Evolutionary conservation across 1,139 yeast genomes (phyloP).

Genomic region (Candida tetrigidarum): DNA sequence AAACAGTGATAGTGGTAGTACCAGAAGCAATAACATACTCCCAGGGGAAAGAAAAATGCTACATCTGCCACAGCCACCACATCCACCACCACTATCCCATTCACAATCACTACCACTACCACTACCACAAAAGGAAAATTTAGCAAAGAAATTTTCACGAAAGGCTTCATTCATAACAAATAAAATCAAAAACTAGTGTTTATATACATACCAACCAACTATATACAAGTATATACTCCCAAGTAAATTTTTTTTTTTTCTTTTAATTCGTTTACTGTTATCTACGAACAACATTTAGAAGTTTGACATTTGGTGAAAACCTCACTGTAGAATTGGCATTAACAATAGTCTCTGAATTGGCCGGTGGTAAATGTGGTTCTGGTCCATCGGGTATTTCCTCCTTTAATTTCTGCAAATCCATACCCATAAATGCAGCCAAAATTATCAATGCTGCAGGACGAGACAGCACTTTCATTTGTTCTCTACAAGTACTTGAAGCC

Average conservation of each 20-base stretch:
- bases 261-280: too few species aligned
- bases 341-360: slow-evolving; percentile 68
- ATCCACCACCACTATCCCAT: neutral
- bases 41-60: neutral
- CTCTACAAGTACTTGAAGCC: slow-evolving; percentile 79
- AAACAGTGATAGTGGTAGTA: slow-evolving; percentile 12
- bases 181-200: slow-evolving; percentile 21
- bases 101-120: too few species aligned
- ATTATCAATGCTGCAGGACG: slow-evolving; percentile 86
- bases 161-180: slow-evolving; percentile 36
- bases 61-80: slow-evolving; percentile 12
- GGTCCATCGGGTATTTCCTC: slow-evolving; percentile 72
- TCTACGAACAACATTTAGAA: slow-evolving; percentile 42
- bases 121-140: slow-evolving; percentile 25
- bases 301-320: slow-evolving; percentile 61
- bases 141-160: slow-evolving; percentile 34
- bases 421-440: slow-evolving; percentile 54
- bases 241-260: too few species aligned
- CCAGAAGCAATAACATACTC: neutral
- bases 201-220: too few species aligned
- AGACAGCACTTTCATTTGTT: slow-evolving; percentile 79
- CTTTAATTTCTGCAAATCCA: slow-evolving; percentile 44
- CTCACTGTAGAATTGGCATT: slow-evolving; percentile 56
- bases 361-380: slow-evolving; percentile 75
- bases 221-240: too few species aligned